Base-by-base conservation (phyloP, 1,284 basidiomycete species). In the Crepidotus sp. region DNA sequence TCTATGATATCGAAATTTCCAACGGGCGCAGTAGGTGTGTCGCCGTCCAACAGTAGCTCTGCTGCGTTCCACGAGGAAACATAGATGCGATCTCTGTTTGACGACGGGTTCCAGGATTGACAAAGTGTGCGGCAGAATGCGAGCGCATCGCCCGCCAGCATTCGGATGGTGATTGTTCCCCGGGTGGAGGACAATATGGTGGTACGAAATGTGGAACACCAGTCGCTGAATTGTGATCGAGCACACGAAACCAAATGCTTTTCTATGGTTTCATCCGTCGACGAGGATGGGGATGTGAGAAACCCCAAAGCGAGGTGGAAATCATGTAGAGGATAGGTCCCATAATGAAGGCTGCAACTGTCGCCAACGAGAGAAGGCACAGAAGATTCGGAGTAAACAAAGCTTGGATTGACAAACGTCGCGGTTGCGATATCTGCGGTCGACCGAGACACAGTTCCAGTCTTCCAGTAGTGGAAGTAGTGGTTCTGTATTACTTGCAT, bases 251-350 rank as follows among this genome's bases (percentile, higher is more conserved):
- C 50, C 24, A 67, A 40, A 25, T 59, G 30, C 7, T 46, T 45
- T 8, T 49, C 52, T 9, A 24, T 39, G 18, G 29, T 24, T 17
- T 21, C 19, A 1, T 24, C 32, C 8, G 19, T 13, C 13, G 45
- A 33, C 13, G 31, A 33, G 17, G 31, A 10, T 19, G 38, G 10
- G 6, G 57, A 41, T 21, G 54, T 49, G 2, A 55, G 58, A 27
- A 68, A 62, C 0, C 56, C 49, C 5, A 61, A 51, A 0, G 65
- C 68, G 2, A 74, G 59, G 53, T 76, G 73, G 56, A 77, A 79
- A 6, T 64, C 54, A 1, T 59, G 36, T 0, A 75, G 43, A 0
- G 76, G 75, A 50, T 70, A 61, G 0, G 66, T 68, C 0, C 61
- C 68, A 47, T 73, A 72, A 47, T 77, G 73, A 0, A 73, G 59